Base-by-base conservation (phyloP, 306 rosid species). In the Comarum palustre region DNA sequence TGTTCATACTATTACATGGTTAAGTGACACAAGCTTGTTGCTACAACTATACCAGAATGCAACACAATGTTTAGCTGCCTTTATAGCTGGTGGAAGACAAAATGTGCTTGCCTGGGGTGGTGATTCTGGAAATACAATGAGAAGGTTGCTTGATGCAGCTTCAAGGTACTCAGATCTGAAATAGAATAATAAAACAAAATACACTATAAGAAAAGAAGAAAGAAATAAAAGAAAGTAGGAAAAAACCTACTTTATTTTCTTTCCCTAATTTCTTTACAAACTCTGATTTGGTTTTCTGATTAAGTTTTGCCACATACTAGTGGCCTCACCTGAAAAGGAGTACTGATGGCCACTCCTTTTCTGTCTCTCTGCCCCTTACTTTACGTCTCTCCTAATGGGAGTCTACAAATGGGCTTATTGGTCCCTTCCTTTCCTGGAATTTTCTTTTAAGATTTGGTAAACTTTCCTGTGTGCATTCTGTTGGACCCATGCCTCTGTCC, bases 61-160 rank as follows among this genome's bases (percentile, higher is more conserved):
- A 51, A 91, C 97, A 10, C 95, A 91, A 84, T 94, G 92, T 85
- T 81, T 94, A 82, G 92, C 96, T 64, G 89, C 90, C 66, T 91
- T 89, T 86, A 76, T 94, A 72, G 85, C 95, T 22, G 83, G 82
- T 59, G 98, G 88, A 81, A 89, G 85, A 74, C 90, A 91, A 79
- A 91, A 84, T 51, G 69, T 94, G 79, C 91, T 94, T 45, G 73
- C 82, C 66, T 89, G 98, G 98, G 84, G 97, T 73, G 71, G 83
- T 71, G 89, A 92, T 80, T 85, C 91, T 64, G 94, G 85, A 79
- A 85, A 86, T 78, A 85, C 84, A 24, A 85, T 87, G 94, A 86
- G 86, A 85, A 86, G 87, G 77, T 82, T 91, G 78, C 96, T 94
- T 78, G 92, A 84, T 83, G 86, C 86, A 32, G 94, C 92, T 75